Evolutionary conservation across 2,329 filamentous ascomycete genomes (phyloP), one percentile per base, ranked within the genome.

Genomic region (Trichoderma guizhouense): DNA sequence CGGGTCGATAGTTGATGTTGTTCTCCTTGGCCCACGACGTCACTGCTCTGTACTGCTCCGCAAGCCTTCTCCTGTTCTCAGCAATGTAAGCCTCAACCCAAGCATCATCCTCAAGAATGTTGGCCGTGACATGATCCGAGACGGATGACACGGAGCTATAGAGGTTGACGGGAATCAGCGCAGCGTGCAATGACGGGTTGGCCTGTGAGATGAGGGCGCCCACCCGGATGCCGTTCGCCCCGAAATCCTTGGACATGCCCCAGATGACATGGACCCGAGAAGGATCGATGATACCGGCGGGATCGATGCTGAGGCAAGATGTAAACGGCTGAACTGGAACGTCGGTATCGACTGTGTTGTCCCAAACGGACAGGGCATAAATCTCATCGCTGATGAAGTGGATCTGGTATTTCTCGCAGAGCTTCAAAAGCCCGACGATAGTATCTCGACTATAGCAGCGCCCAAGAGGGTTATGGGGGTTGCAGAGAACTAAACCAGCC

Each of bases 211-310:
- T 79, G 11, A 88, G 77, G 11, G 79, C 81, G 0, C 87, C 87
- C 7, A 88, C 73, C 3, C 87, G 82, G 5, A 89, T 78, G 1
- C 88, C 88, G 51, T 87, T 88, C 21, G 85, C 84, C n/a, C 86
- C 85, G 76, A 89, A 90, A 76, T 88, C 87, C 75, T 86, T 84
- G 51, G 79, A 81, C 74, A 82, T 79, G n/a, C 82, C 80, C 77
- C 84, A 82, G 15, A 87, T 76, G 1, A 87, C 83, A 76, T 90
- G 88, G 0, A 90, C 80, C 1, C 84, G 80, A 8, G 77, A 73
- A 1, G 83, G 79, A 69, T 89, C 83, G 32, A 89, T 86, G 21
- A 86, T 75, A 0, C 78, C 83, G 0, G 75, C 72, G 0, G 79
- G 75, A 26, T 84, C 80, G n/a, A 88, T 83, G 0, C 84, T 80